phyloP scores from a whole-genome alignment of 768 basidiomycete species.

The Mycena maculata region DNA sequence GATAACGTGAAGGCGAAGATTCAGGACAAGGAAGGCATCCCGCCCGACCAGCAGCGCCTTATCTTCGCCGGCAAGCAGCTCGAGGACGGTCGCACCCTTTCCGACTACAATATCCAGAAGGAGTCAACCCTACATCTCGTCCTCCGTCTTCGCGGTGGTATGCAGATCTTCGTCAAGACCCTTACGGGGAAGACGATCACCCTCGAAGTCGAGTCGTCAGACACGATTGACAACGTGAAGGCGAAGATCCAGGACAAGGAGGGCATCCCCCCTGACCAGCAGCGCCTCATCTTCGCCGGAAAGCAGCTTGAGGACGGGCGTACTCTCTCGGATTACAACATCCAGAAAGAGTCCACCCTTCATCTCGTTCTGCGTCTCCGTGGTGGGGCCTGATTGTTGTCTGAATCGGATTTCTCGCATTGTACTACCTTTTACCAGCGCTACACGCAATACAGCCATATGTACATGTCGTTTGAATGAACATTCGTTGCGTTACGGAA shows the following conservation, averaged over 20 bases:
- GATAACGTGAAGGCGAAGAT: conserved; percentile 84
- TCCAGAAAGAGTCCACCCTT: conserved; percentile 80
- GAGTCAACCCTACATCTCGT: conserved; percentile 75
- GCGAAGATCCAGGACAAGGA: conserved; percentile 86
- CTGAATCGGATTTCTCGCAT: not conserved
- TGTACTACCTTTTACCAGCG: conserved; percentile 12
- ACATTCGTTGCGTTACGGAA: not conserved
- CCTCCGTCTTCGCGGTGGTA: conserved; percentile 81
- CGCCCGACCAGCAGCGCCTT: conserved; percentile 80
- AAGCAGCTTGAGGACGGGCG: conserved; percentile 85
- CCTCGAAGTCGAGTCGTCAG: conserved; percentile 78
- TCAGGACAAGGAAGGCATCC: conserved; percentile 85
- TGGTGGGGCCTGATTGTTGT: conserved; percentile 63
- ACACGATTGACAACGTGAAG: conserved; percentile 84
- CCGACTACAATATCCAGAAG: conserved; percentile 84
- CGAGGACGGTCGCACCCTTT: conserved; percentile 81
- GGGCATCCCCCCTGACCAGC: conserved; percentile 83
- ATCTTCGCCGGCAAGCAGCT: conserved; percentile 86
- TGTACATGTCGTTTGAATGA: conserved; percentile 7
- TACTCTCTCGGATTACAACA: conserved; percentile 82
- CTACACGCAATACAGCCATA: not conserved
- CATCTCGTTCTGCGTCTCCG: conserved; percentile 73
- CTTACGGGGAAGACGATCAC: conserved; percentile 84
- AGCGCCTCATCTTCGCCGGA: conserved; percentile 83
- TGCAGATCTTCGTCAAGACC: conserved; percentile 80